Base-by-base conservation (phyloP, 441 rosid genomes). In the Erodium trifolium region DNA sequence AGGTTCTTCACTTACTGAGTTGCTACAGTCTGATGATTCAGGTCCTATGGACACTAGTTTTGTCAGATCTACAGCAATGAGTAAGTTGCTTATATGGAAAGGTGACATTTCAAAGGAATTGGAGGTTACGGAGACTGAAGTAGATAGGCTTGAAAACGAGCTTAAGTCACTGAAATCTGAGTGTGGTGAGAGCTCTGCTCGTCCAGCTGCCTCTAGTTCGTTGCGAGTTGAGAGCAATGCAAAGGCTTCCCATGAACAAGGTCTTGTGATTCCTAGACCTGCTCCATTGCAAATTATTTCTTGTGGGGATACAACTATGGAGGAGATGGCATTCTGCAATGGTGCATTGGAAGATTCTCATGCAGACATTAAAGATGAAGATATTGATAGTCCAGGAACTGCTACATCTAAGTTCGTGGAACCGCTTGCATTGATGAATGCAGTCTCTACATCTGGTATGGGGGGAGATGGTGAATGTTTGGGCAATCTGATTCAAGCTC, bases 91-190 rank as follows among this genome's bases (percentile, higher is more conserved):
- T 75, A 60, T 81, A 19, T 85, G 78, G 87, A 95, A 88, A 80
- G 76, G 81, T 66, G 86, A 87, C 64, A 73, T 86, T 74, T 84
- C 82, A 71, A 92, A 91, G 82, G 84, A 79, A 35, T 70, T 92
- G 78, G 97, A 89, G 83, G 72, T 78, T 78, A 88, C 90, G 1
- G 99, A 95, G 71, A 79, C 87, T 43, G 96, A 95, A 83, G 91
- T 95, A 78, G 98, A 90, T 77, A 84, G 78, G 1, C 91, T 88
- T 72, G 98, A 92, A 80, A 90, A 72, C 76, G 91, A 92, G 77
- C 86, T 84, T 0, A 85, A 81, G 86, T 71, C 69, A 5, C 75
- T 89, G 76, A 78, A 76, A 79, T 80, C 71, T 70, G 83, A 78
- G 68, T 70, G 75, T 78, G 79, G 87, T 62, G 78, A 72, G 68